These are phyloP conservation scores for Sarocladium brachiariae DNA, from an alignment of 2,329 filamentous ascomycete species.

Conservation along the genomic window DNA sequence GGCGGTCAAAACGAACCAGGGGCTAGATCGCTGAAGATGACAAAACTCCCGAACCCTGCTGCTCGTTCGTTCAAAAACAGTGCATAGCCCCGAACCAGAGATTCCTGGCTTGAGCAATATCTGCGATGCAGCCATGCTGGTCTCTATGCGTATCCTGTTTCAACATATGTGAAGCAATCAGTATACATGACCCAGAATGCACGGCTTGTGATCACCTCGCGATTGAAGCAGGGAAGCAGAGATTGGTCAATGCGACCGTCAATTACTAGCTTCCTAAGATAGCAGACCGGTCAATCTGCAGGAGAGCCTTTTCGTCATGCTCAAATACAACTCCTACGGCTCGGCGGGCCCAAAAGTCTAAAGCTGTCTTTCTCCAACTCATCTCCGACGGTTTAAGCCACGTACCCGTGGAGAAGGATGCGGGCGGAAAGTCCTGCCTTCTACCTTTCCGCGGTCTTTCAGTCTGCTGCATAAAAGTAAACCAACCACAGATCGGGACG, in stretches of 20 bases:
- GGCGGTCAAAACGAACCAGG: slow-evolving; percentile 13
- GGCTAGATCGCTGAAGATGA: background rate
- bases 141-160: background rate
- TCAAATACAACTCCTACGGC: background rate
- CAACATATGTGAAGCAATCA: background rate
- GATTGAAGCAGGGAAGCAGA: background rate
- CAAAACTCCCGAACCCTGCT: background rate
- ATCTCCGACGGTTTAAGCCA: background rate
- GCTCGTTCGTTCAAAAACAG: background rate
- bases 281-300: slow-evolving; percentile 8
- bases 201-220: background rate
- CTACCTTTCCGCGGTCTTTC: background rate
- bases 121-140: background rate
- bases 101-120: background rate
- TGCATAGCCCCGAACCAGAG: background rate
- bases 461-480: background rate
- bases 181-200: background rate
- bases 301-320: background rate
- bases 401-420: background rate
- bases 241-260: background rate
- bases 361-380: background rate
- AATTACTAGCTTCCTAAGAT: slow-evolving; percentile 2
- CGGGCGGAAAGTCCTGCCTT: background rate
- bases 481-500: background rate
- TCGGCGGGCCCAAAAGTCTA: background rate